A percentile compares a stretch with the other conserved stretches of the same genome.
Conservation (phyloP, 2,329 filamentous ascomycete genomes). For the Penicillium sclerotiorum region DNA sequence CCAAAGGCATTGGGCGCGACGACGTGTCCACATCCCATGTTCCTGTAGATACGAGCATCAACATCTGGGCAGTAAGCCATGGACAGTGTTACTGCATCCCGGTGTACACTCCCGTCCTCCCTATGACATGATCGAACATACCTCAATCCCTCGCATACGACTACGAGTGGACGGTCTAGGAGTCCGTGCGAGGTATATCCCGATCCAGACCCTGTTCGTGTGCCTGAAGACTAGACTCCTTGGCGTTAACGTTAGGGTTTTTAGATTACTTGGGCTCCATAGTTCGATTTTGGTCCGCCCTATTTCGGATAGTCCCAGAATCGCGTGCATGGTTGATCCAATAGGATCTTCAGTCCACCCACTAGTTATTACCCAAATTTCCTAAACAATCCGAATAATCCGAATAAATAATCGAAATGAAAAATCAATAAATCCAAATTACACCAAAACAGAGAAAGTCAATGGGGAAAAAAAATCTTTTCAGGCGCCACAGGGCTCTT, state of each 20-base stretch:
- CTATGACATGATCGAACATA: too few relatives aligned
- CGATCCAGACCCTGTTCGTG: constrained; percentile 11
- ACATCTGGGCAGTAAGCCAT: too few relatives aligned
- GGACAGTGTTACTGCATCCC: too few relatives aligned
- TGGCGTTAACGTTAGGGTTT: constrained; percentile 3
- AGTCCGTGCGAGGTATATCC: constrained; percentile 1
- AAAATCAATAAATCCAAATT: constrained; percentile 10
- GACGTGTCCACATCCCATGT: not conserved
- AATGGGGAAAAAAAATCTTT: constrained; percentile 2
- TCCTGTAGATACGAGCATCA: too few relatives aligned
- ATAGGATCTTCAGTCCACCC: constrained; percentile 6
- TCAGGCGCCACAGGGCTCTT: constrained; percentile 6
- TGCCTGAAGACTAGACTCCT: constrained; percentile 6
- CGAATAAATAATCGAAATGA: not conserved
- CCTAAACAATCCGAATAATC: too few relatives aligned
- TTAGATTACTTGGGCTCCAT: constrained; percentile 19
- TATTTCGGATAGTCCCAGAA: constrained; percentile 23
- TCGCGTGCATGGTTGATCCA: constrained; percentile 13
- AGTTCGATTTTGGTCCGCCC: constrained; percentile 22
- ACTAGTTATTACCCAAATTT: not conserved
- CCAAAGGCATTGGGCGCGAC: not conserved
- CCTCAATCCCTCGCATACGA: constrained; percentile 5
- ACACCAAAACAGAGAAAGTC: not conserved
- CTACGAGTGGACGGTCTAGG: not conserved
- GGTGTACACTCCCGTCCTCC: too few relatives aligned